phyloP scores from a whole-genome alignment of 306 rosid genomes.

The Abrus precatorius region DNA sequence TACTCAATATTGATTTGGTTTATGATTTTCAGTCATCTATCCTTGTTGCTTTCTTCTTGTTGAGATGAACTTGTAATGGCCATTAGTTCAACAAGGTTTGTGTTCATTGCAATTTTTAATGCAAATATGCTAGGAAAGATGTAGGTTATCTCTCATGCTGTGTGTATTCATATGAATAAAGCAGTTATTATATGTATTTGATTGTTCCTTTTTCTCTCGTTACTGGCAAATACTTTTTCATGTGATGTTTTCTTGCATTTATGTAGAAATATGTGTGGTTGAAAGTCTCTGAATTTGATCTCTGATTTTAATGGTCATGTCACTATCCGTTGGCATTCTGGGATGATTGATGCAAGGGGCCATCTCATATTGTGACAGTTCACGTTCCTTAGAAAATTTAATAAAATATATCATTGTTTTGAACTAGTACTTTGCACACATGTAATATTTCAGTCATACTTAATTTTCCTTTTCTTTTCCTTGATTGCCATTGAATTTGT shows the following conservation, averaged over 20 bases:
- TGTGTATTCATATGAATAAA: neutral
- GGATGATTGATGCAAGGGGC: neutral
- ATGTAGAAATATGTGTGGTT: neutral
- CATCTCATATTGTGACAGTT: neutral
- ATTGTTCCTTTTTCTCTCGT: neutral
- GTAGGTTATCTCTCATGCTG: neutral
- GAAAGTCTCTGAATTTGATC: constrained; percentile 14
- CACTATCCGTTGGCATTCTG: neutral
- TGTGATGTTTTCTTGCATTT: neutral
- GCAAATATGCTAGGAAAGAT: neutral
- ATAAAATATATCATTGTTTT: neutral
- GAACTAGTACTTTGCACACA: neutral
- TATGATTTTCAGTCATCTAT: neutral
- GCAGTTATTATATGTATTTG: neutral
- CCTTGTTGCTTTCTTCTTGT: neutral
- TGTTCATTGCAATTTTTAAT: neutral
- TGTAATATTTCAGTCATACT: neutral
- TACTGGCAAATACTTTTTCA: neutral
- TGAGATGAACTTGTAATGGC: neutral
- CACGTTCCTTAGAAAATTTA: neutral
- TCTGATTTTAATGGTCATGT: neutral
- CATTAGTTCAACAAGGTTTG: neutral
- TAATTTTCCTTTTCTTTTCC: neutral
- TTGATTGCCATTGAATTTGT: constrained; percentile 28
- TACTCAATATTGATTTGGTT: constrained; percentile 16